Percentiles rank a stretch among this genome's conserved stretches.
These are phyloP conservation scores for Cinchona pubescens DNA, from an alignment of 257 asterid species.

Conservation along the genomic window DNA sequence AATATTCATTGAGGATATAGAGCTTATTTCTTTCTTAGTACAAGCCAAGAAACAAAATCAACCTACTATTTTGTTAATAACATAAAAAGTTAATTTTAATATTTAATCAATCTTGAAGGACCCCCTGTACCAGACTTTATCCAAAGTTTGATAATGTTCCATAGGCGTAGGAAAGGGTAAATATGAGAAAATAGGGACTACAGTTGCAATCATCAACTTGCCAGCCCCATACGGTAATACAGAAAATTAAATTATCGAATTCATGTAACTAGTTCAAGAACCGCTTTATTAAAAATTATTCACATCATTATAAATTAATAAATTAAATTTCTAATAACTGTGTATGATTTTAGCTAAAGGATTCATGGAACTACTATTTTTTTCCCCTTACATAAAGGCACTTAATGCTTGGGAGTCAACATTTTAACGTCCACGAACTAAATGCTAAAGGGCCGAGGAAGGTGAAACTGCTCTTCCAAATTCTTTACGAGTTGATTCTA, in stretches of 20 bases:
- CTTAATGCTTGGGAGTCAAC: too few relatives aligned
- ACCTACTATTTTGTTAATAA: background rate
- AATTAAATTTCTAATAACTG: too few relatives aligned
- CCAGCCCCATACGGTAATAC: slow-evolving; percentile 15
- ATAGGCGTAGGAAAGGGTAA: background rate
- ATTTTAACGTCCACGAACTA: slow-evolving; percentile 24
- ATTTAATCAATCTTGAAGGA: background rate
- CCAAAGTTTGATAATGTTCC: background rate
- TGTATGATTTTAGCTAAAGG: too few relatives aligned
- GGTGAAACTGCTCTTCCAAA: slow-evolving; percentile 42
- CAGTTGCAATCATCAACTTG: slow-evolving; percentile 12
- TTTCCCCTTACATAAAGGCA: too few relatives aligned
- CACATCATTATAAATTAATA: too few relatives aligned
- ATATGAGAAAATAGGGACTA: background rate
- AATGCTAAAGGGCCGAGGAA: slow-evolving; percentile 26
- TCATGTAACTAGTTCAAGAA: too few relatives aligned
- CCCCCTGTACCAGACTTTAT: background rate
- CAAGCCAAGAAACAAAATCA: background rate
- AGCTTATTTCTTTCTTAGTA: background rate
- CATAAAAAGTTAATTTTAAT: background rate
- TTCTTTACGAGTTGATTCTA: background rate
- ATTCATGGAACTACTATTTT: too few relatives aligned
- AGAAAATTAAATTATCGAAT: too few relatives aligned
- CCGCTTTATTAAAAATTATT: too few relatives aligned
- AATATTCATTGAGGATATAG: slow-evolving; percentile 3